These are phyloP conservation scores for Termitomyces sp. DNA, from an alignment of 768 basidiomycete genomes.

Conservation along the genomic window DNA sequence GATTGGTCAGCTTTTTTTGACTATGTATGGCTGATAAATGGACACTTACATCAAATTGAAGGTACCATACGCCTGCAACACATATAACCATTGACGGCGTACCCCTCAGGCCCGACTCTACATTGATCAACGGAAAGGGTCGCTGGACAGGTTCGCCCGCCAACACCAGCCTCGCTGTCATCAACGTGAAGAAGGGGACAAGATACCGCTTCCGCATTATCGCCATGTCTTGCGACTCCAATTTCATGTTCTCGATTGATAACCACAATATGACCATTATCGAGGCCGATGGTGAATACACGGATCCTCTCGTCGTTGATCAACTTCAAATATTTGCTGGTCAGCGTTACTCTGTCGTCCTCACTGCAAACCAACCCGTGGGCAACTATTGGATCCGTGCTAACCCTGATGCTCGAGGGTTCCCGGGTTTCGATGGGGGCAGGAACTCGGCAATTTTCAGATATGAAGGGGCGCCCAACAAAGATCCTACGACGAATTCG, in stretches of 20 bases:
- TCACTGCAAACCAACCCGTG: conserved; percentile 43
- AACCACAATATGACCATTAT: conserved; percentile 50
- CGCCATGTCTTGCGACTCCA: conserved; percentile 32
- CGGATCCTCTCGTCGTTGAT: conserved; percentile 40
- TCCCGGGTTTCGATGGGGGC: conserved; percentile 30
- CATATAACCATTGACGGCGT: not conserved
- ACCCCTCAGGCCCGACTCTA: conserved; percentile 3
- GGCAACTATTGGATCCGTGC: conserved; percentile 54
- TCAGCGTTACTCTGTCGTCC: no score
- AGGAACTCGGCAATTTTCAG: conserved; percentile 52
- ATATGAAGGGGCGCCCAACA: conserved; percentile 40
- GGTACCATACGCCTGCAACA: conserved; percentile 8
- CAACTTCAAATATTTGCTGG: conserved; percentile 42
- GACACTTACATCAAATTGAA: not conserved
- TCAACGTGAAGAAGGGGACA: not conserved
- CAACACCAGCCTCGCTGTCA: conserved; percentile 2
- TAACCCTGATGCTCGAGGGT: conserved; percentile 22
- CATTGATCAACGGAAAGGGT: conserved; percentile 39
- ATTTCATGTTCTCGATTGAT: conserved; percentile 44
- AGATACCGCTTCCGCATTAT: conserved; percentile 38
- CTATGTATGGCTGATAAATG: not conserved
- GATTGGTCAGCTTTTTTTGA: conserved; percentile 30
- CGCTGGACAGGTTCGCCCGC: conserved; percentile 26
- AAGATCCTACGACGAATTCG: conserved; percentile 40
- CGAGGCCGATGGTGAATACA: conserved; percentile 48